A percentile compares a stretch with the other conserved stretches of the same genome.
These are phyloP conservation scores for Ballota nigra DNA, from an alignment of 257 asterid species.

Conservation along the genomic window DNA sequence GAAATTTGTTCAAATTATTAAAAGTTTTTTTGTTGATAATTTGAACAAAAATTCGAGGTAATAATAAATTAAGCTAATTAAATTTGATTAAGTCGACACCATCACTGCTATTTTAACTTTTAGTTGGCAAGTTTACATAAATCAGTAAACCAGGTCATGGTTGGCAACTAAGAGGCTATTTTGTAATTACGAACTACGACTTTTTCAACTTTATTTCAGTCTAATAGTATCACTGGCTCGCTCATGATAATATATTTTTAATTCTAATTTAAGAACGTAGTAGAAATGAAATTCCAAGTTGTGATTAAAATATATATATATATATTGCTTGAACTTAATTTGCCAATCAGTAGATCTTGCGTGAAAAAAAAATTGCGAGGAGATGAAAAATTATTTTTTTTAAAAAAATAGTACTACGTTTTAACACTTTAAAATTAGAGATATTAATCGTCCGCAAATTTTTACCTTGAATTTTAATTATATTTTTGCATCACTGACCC, in stretches of 20 bases:
- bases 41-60: neutral
- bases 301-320: neutral
- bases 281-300: neutral
- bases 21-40: too few relatives aligned
- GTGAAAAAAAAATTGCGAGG: too few relatives aligned
- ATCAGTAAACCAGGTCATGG: neutral
- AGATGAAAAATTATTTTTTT: too few relatives aligned
- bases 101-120: too few relatives aligned
- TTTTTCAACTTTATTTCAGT: neutral
- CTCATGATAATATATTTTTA: neutral
- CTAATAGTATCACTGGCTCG: neutral
- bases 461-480: too few relatives aligned
- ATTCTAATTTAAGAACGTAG: neutral
- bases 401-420: too few relatives aligned
- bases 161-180: neutral
- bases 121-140: neutral
- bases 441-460: too few relatives aligned
- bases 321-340: neutral
- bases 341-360: neutral
- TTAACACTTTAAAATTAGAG: too few relatives aligned
- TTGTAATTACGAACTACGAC: neutral
- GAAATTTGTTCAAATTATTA: too few relatives aligned
- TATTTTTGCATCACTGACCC: neutral
- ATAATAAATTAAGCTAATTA: too few relatives aligned
- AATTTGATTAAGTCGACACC: too few relatives aligned